Conservation (phyloP, 352 stramenopile species). For the Plasmopara viticola region DNA sequence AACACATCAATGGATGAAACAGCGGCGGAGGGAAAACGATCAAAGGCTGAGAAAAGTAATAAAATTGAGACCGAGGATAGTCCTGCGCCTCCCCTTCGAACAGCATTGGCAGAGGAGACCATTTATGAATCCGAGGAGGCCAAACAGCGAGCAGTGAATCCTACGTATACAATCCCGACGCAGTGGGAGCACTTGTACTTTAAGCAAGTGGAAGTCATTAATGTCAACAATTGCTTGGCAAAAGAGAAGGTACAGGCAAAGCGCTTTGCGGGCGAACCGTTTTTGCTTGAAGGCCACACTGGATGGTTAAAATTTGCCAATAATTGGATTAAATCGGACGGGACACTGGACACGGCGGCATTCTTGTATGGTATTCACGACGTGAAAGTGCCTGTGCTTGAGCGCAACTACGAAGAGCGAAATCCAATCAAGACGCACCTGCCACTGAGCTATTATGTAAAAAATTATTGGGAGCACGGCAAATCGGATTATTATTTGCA, state of each 20-base stretch:
- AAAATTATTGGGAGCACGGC: constrained; percentile 76
- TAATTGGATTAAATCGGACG: constrained; percentile 55
- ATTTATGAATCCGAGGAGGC: constrained; percentile 27
- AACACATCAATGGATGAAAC: constrained; percentile 12
- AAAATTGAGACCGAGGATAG: background rate
- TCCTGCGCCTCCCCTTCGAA: constrained; percentile 12
- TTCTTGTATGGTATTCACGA: constrained; percentile 70
- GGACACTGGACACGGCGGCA: constrained; percentile 42
- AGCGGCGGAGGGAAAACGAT: constrained; percentile 12
- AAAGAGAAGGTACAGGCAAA: constrained; percentile 58
- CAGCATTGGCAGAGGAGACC: constrained; percentile 16
- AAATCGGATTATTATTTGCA: constrained; percentile 89
- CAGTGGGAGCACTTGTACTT: constrained; percentile 70
- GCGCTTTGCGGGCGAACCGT: constrained; percentile 59
- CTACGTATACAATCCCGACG: constrained; percentile 57
- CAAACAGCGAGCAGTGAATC: constrained; percentile 34
- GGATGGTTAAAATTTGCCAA: constrained; percentile 63
- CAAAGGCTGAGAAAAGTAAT: constrained; percentile 10
- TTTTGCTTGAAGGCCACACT: constrained; percentile 58
- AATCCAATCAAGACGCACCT: constrained; percentile 76
- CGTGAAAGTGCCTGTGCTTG: constrained; percentile 71
- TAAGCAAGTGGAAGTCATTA: constrained; percentile 54
- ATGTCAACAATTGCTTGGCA: constrained; percentile 45
- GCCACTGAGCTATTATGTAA: constrained; percentile 64
- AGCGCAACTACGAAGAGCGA: constrained; percentile 71